Evolutionary conservation across 2,329 filamentous ascomycete genomes (phyloP).

Genomic region (Apiospora saccharicola): DNA sequence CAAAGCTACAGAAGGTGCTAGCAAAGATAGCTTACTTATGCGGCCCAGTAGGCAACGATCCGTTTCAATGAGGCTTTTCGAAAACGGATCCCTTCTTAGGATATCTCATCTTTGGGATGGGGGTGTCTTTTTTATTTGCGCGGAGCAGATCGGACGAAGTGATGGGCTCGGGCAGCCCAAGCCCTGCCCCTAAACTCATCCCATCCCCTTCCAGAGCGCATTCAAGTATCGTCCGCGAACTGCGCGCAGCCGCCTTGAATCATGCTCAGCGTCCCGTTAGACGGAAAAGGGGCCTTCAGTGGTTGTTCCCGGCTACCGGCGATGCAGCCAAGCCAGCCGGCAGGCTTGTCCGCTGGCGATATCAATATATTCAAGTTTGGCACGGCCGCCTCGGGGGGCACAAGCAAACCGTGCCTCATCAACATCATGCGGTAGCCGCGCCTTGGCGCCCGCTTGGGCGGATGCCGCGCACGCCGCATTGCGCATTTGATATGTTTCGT

Average conservation of each 20-base stretch:
- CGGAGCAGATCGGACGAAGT: not conserved
- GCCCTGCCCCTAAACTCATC: not conserved
- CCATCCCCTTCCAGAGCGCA: not conserved
- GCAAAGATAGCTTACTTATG: not conserved
- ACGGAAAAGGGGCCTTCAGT: not conserved
- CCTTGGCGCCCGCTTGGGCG: slow-evolving; percentile 13
- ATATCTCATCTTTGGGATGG: not conserved
- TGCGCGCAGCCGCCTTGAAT: not conserved
- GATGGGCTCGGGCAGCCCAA: slow-evolving; percentile 5
- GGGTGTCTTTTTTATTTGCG: not conserved
- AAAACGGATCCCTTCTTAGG: not conserved
- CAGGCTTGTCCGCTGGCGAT: not conserved
- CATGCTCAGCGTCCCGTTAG: not conserved
- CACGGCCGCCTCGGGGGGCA: not conserved
- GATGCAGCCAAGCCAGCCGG: not conserved
- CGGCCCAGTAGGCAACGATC: not conserved
- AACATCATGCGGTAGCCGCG: not conserved
- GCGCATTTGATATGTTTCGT: not conserved
- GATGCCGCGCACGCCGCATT: not conserved
- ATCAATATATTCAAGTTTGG: not conserved
- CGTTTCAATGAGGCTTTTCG: not conserved
- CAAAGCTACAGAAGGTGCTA: not conserved
- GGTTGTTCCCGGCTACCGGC: not conserved
- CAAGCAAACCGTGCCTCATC: not conserved
- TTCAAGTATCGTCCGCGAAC: not conserved